phyloP scores from a whole-genome alignment of 768 basidiomycete genomes.

The Trichaptum fuscoviolaceum region DNA sequence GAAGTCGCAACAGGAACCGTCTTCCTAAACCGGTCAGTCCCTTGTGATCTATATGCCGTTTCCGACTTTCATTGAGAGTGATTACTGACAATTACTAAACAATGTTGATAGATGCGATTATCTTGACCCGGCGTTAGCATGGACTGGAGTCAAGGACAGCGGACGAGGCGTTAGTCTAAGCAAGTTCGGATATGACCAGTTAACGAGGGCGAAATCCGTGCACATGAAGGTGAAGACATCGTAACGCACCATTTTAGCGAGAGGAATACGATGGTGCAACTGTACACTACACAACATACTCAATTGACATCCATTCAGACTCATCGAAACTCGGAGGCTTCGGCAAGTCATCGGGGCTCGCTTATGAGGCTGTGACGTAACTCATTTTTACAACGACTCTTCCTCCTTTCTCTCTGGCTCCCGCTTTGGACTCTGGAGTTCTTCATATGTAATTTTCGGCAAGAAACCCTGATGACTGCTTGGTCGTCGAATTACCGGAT shows the following conservation, averaged over 20 bases:
- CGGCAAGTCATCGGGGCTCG: neutral
- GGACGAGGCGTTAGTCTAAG: slow-evolving; percentile 89
- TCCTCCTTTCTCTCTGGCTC: too few species aligned
- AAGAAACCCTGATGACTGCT: too few species aligned
- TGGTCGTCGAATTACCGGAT: too few species aligned
- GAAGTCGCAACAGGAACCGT: slow-evolving; percentile 87
- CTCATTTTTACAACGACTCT: neutral
- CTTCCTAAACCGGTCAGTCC: slow-evolving; percentile 75
- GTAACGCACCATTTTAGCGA: neutral
- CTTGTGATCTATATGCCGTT: slow-evolving; percentile 1
- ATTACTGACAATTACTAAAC: slow-evolving; percentile 8
- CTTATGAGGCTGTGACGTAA: neutral
- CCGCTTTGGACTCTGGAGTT: too few species aligned
- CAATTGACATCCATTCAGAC: neutral
- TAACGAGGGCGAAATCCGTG: slow-evolving; percentile 75
- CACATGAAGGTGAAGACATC: slow-evolving; percentile 74
- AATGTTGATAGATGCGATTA: slow-evolving; percentile 61
- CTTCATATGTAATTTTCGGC: too few species aligned
- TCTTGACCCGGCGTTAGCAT: slow-evolving; percentile 88
- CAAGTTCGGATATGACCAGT: slow-evolving; percentile 84
- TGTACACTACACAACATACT: slow-evolving; percentile 1
- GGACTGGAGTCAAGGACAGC: slow-evolving; percentile 93
- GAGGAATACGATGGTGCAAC: neutral
- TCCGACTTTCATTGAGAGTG: neutral
- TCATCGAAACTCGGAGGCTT: neutral